Conservation (phyloP, 116 monocot species). For the Posidonia oceanica region DNA sequence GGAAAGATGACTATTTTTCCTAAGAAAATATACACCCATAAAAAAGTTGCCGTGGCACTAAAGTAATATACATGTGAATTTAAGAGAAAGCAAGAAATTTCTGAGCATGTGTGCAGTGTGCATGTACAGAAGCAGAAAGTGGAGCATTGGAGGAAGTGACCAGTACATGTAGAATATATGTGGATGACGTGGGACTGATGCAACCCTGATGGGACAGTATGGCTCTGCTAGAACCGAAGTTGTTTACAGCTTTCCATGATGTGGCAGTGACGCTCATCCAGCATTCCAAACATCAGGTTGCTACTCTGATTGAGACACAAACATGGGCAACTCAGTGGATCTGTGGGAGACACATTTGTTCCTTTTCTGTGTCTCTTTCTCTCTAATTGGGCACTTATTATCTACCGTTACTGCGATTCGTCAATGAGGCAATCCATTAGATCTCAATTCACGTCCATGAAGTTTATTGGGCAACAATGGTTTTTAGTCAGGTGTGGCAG, state of each 20-base stretch:
- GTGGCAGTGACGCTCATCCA: not conserved
- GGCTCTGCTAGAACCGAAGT: not conserved
- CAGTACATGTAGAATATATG: not conserved
- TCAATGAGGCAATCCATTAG: not conserved
- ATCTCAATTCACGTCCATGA: not conserved
- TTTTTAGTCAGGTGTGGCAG: not conserved
- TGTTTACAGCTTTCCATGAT: not conserved
- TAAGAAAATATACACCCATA: too few species aligned
- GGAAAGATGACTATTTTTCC: too few species aligned
- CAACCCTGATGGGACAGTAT: not conserved
- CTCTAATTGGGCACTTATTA: not conserved
- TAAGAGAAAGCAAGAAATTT: too few species aligned
- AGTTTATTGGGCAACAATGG: not conserved
- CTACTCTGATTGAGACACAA: too few species aligned
- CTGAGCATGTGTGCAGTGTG: too few species aligned
- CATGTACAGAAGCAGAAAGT: not conserved
- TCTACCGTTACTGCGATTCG: not conserved
- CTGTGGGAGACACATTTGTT: too few species aligned
- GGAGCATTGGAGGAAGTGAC: not conserved
- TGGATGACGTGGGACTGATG: conserved; percentile 1
- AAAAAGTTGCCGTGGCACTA: too few species aligned
- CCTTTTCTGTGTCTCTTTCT: not conserved
- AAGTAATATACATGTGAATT: too few species aligned
- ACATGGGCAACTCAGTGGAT: too few species aligned
- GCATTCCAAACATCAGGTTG: not conserved